Conservation (phyloP, 164 flowering plant species). For the Stephania yunnanensis region DNA sequence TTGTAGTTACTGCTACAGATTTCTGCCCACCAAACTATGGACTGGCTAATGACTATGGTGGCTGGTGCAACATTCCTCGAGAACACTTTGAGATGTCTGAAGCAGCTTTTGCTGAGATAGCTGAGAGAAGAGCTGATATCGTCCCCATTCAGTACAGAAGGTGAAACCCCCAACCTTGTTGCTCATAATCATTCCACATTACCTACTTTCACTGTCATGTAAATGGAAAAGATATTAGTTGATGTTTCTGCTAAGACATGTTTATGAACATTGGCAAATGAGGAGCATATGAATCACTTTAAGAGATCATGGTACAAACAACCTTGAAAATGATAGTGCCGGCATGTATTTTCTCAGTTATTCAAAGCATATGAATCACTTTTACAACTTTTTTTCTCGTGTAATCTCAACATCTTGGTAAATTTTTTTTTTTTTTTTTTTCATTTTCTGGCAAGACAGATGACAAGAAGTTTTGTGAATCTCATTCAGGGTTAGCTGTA, state of each 20-base stretch:
- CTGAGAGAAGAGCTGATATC: conserved; percentile 48
- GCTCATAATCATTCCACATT: not conserved
- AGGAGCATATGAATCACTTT: not conserved
- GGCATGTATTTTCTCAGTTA: not conserved
- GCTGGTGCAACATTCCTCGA: conserved; percentile 77
- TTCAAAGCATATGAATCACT: not conserved
- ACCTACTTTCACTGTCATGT: not conserved
- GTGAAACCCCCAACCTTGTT: conserved; percentile 19
- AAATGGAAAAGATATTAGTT: not conserved
- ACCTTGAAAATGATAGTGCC: not conserved
- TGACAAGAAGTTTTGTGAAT: not conserved
- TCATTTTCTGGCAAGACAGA: not conserved
- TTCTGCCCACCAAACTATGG: conserved; percentile 81
- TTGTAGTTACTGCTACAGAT: conserved; percentile 63
- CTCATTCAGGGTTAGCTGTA: conserved; percentile 59
- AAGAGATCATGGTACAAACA: not conserved
- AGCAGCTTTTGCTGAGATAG: conserved; percentile 54
- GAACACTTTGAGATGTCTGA: conserved; percentile 76
- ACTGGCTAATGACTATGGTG: conserved; percentile 67
- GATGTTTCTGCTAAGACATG: not conserved
- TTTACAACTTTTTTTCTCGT: not conserved
- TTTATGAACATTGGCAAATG: not conserved
- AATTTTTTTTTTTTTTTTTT: not conserved
- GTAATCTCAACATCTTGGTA: too few relatives aligned
- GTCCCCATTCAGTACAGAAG: conserved; percentile 72